phyloP scores from a whole-genome alignment of 176 grass and related monocot genomes.

The Oryza punctata region DNA sequence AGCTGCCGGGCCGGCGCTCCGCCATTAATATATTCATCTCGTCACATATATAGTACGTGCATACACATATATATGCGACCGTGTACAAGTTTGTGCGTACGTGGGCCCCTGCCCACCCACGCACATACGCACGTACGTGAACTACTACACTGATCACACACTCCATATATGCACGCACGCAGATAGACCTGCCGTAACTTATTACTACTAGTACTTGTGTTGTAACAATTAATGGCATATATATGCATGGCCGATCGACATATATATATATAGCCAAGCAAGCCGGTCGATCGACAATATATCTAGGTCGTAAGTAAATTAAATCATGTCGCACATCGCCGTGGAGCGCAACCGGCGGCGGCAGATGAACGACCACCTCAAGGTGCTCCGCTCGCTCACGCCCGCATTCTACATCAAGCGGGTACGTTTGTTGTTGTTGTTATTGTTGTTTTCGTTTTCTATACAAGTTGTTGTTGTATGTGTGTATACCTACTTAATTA shows the following conservation, averaged over 20 bases:
- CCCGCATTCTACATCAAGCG: constrained; percentile 91
- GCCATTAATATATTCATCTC: not conserved
- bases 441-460: too few relatives aligned
- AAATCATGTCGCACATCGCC: constrained; percentile 83
- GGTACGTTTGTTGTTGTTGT: not conserved
- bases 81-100: not conserved
- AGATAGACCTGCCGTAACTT: not conserved
- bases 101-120: not conserved
- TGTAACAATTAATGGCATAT: too few relatives aligned
- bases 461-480: too few relatives aligned
- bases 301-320: too few relatives aligned
- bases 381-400: constrained; percentile 84
- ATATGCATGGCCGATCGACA: too few relatives aligned
- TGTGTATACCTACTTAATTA: too few relatives aligned
- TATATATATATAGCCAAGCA: too few relatives aligned
- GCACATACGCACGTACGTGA: not conserved
- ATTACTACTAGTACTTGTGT: not conserved
- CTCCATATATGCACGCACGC: not conserved
- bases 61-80: not conserved
- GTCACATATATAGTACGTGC: not conserved
- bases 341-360: constrained; percentile 91
- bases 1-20: too few relatives aligned
- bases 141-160: too few relatives aligned
- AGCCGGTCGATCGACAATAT: not conserved
- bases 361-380: constrained; percentile 98